These are phyloP conservation scores for Termitomyces sp. DNA, from an alignment of 768 basidiomycete genomes.

Conservation along the genomic window DNA sequence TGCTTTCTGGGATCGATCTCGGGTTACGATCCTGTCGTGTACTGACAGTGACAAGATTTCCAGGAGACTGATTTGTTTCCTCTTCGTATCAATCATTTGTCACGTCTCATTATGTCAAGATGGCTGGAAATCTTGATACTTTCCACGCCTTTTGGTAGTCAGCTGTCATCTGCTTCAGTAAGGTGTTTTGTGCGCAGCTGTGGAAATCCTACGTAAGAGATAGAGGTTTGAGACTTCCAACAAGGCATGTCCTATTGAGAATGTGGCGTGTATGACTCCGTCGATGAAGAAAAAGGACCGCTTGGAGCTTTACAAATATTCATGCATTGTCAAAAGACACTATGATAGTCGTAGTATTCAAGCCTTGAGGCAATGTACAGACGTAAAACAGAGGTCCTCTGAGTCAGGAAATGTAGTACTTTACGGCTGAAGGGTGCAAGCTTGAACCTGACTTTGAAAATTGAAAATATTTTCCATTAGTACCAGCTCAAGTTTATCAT, in stretches of 20 bases:
- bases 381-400: background rate
- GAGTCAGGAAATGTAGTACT: background rate
- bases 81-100: background rate
- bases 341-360: background rate
- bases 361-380: background rate
- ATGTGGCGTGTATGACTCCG: background rate
- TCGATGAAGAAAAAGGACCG: background rate
- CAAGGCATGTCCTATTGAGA: background rate
- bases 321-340: background rate
- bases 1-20: background rate
- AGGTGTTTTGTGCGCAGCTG: background rate
- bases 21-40: background rate
- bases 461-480: background rate
- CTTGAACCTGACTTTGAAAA: background rate
- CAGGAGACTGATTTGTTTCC: background rate
- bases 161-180: background rate
- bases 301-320: too few relatives aligned
- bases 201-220: background rate
- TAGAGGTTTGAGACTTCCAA: background rate
- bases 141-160: background rate
- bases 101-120: background rate
- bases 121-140: background rate
- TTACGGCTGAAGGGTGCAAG: too few relatives aligned
- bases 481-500: background rate
- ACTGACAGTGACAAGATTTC: background rate